phyloP scores from a whole-genome alignment of 2,329 filamentous ascomycete genomes.

The Trichoderma cornu-damae region DNA sequence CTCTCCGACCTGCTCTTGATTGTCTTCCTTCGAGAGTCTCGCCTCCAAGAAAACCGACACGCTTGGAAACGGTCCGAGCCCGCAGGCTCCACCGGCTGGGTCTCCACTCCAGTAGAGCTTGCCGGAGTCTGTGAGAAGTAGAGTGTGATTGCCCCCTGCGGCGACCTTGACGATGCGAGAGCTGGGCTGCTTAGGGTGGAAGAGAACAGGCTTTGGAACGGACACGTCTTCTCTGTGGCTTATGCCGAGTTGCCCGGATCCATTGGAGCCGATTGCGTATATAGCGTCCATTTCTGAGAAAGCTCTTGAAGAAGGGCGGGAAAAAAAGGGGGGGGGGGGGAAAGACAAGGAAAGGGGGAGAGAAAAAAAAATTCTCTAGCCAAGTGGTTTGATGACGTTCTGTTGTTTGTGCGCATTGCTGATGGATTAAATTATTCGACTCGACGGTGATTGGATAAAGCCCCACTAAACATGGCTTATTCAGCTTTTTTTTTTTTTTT shows the following conservation, averaged over 20 bases:
- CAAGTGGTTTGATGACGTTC: too few species aligned
- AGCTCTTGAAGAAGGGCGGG: too few species aligned
- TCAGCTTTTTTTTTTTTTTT: conserved; percentile 6
- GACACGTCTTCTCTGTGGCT: conserved; percentile 67
- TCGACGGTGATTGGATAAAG: too few species aligned
- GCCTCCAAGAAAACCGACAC: conserved; percentile 38
- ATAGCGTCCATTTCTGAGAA: conserved; percentile 42
- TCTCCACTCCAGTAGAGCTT: conserved; percentile 63
- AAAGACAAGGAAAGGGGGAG: too few species aligned
- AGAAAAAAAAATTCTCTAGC: too few species aligned
- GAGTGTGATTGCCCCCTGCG: conserved; percentile 82
- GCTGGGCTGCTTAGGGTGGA: conserved; percentile 39
- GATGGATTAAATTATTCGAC: too few species aligned
- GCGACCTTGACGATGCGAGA: conserved; percentile 38
- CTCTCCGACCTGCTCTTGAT: conserved; percentile 27
- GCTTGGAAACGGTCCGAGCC: conserved; percentile 33
- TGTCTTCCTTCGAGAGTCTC: conserved; percentile 32
- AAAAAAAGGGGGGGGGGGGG: too few species aligned
- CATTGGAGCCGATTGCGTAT: conserved; percentile 71
- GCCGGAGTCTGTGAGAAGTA: conserved; percentile 60
- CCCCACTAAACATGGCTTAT: background rate
- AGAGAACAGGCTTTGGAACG: conserved; percentile 57
- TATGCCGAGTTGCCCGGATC: conserved; percentile 68
- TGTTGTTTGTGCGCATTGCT: too few species aligned
- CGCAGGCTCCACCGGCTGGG: conserved; percentile 50